Conservation (phyloP, 495 filamentous ascomycete species). For the Lindgomyces ingoldianus region DNA sequence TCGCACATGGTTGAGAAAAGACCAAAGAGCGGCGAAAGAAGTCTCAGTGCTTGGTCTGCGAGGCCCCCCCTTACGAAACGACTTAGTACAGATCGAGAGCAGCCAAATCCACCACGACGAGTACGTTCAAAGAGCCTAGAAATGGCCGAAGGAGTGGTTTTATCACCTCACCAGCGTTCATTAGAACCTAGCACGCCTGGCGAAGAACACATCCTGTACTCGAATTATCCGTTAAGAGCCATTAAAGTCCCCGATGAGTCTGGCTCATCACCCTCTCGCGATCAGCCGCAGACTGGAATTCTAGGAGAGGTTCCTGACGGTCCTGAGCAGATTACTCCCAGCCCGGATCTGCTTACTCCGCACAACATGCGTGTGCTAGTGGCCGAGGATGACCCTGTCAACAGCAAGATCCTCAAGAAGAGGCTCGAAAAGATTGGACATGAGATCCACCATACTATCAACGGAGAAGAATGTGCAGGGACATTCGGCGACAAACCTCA, state of each 20-base stretch:
- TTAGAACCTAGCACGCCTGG: slow-evolving; percentile 43
- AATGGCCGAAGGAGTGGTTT: background rate
- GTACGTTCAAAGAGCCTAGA: slow-evolving; percentile 26
- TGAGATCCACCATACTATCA: slow-evolving; percentile 68
- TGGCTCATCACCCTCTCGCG: background rate
- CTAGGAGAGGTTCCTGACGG: slow-evolving; percentile 24
- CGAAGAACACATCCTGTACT: slow-evolving; percentile 47
- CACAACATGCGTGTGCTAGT: slow-evolving; percentile 68
- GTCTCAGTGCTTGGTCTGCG: slow-evolving; percentile 10
- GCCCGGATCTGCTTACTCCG: slow-evolving; percentile 19
- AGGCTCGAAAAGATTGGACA: slow-evolving; percentile 80
- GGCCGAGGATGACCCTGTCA: slow-evolving; percentile 92
- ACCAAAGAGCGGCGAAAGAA: slow-evolving; percentile 26
- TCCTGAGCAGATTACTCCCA: background rate
- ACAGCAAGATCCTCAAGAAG: slow-evolving; percentile 84
- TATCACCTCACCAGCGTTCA: slow-evolving; percentile 38
- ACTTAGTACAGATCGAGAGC: slow-evolving; percentile 6
- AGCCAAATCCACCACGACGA: slow-evolving; percentile 1
- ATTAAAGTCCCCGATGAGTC: slow-evolving; percentile 47
- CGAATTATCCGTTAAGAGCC: slow-evolving; percentile 48
- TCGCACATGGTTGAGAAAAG: slow-evolving; percentile 51
- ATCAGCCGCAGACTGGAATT: slow-evolving; percentile 5
- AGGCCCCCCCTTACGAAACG: slow-evolving; percentile 37
- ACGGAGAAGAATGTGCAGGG: slow-evolving; percentile 83
- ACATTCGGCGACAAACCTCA: slow-evolving; percentile 61